These are phyloP conservation scores for Dioscorea zingiberensis DNA, from an alignment of 106 monocot species.

Conservation along the genomic window DNA sequence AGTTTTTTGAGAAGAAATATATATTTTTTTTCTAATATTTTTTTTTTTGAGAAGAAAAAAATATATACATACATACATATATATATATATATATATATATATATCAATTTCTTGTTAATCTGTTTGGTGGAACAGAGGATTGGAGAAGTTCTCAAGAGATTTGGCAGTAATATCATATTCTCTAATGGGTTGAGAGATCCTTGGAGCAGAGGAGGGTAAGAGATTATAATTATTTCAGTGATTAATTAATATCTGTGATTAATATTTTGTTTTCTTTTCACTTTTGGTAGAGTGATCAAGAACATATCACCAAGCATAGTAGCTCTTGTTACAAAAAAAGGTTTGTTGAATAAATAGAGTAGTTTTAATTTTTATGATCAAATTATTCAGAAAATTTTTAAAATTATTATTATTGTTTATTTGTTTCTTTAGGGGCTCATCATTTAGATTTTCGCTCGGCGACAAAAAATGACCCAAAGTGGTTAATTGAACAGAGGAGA, in stretches of 20 bases:
- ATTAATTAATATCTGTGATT: not conserved
- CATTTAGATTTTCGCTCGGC: conserved; percentile 78
- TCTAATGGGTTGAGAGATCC: conserved; percentile 97
- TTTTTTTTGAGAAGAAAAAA: not conserved
- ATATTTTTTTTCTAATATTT: not conserved
- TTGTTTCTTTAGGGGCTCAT: conserved; percentile 64
- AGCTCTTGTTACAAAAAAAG: conserved; percentile 85
- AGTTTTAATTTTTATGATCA: not conserved
- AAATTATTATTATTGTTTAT: not conserved
- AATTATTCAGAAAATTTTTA: not conserved
- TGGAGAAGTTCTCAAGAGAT: conserved; percentile 64
- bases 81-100: not conserved
- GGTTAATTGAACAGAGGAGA: conserved; percentile 68
- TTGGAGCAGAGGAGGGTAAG: conserved; percentile 97
- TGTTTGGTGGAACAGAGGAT: conserved; percentile 40
- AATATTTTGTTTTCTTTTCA: not conserved
- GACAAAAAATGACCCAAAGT: conserved; percentile 71
- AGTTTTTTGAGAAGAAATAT: not conserved
- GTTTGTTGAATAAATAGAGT: conserved; percentile 17
- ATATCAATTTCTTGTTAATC: no score
- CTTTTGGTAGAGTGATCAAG: conserved; percentile 55
- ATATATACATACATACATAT: not conserved
- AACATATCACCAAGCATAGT: conserved; percentile 80
- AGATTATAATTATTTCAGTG: not conserved
- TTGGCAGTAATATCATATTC: conserved; percentile 93